Percentiles rank a stretch among this genome's conserved stretches.
Evolutionary conservation across 202 grass and related monocot species (phyloP).

Genomic region (Schoenoplectus triqueter): DNA sequence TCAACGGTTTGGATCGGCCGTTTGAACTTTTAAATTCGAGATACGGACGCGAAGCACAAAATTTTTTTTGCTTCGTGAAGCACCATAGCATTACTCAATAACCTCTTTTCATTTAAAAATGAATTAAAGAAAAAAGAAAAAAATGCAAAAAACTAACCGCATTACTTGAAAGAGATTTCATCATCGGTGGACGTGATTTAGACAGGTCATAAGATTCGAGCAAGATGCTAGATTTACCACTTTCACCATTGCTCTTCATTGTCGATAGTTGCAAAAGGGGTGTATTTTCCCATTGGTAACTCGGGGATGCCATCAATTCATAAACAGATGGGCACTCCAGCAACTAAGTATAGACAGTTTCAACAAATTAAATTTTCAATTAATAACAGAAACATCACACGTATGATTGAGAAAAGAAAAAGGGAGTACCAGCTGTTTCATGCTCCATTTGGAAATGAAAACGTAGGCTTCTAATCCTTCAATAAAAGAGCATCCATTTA

Average conservation of each 20-base stretch:
- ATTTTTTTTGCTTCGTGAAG: too few relatives aligned
- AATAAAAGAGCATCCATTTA: conserved; percentile 95
- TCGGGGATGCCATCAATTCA: conserved; percentile 74
- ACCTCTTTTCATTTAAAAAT: neutral
- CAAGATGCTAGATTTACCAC: conserved; percentile 59
- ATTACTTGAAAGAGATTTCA: conserved; percentile 82
- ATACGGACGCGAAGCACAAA: too few relatives aligned
- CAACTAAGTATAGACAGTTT: conserved; percentile 56
- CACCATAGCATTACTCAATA: too few relatives aligned
- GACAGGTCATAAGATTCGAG: conserved; percentile 78
- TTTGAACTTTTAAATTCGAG: too few relatives aligned
- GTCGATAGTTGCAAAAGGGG: conserved; percentile 91
- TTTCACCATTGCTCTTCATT: conserved; percentile 59
- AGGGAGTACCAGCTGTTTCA: conserved; percentile 88
- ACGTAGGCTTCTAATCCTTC: conserved; percentile 93
- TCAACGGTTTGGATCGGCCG: too few relatives aligned
- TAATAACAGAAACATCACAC: conserved; percentile 15
- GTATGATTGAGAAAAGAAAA: conserved; percentile 5
- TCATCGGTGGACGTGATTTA: conserved; percentile 76
- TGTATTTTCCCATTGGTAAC: conserved; percentile 69
- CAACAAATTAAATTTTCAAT: conserved; percentile 38
- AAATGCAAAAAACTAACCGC: conserved; percentile 51
- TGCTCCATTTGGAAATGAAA: conserved; percentile 95
- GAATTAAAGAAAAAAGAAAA: neutral
- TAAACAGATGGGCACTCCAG: conserved; percentile 98